Conservation (phyloP, 2,329 filamentous ascomycete species). For the Didymellaceae sp. region DNA sequence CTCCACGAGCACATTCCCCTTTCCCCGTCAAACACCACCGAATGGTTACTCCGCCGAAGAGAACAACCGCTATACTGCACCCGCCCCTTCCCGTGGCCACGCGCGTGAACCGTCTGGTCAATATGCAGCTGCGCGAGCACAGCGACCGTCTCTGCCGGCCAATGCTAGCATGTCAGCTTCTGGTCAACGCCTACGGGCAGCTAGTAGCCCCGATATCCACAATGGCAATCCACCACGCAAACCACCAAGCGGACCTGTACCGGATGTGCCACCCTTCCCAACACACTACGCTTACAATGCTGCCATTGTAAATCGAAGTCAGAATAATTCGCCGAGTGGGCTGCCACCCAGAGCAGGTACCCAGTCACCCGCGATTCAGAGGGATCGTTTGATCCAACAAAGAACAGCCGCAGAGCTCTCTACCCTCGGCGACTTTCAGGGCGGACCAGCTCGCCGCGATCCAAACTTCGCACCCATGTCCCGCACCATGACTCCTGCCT, state of each 20-base stretch:
- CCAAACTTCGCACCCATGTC: slow-evolving; percentile 35
- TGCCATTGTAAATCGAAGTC: slow-evolving; percentile 74
- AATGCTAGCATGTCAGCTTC: slow-evolving; percentile 58
- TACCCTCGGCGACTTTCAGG: slow-evolving; percentile 49
- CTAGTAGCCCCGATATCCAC: slow-evolving; percentile 92
- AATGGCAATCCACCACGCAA: slow-evolving; percentile 65
- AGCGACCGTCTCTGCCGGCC: slow-evolving; percentile 80
- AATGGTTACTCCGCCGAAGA: slow-evolving; percentile 75
- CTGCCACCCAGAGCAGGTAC: slow-evolving; percentile 72
- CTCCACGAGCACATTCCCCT: slow-evolving; percentile 78
- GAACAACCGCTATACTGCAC: slow-evolving; percentile 84
- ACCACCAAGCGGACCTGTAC: slow-evolving; percentile 58
- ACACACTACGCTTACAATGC: slow-evolving; percentile 64
- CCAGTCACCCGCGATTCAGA: slow-evolving; percentile 72
- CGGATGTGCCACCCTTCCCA: slow-evolving; percentile 61
- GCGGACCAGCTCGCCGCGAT: slow-evolving; percentile 40
- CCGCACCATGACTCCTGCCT: slow-evolving; percentile 48
- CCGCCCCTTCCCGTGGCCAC: slow-evolving; percentile 76
- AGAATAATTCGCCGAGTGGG: slow-evolving; percentile 78
- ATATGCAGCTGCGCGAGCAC: slow-evolving; percentile 70
- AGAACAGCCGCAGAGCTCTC: slow-evolving; percentile 43
- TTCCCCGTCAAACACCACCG: slow-evolving; percentile 75
- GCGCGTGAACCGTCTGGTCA: slow-evolving; percentile 77
- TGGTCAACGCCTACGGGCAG: slow-evolving; percentile 74
- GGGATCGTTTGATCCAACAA: slow-evolving; percentile 60